Evolutionary conservation across 345 rosid genomes (phyloP).

Genomic region (Populus simonii): DNA sequence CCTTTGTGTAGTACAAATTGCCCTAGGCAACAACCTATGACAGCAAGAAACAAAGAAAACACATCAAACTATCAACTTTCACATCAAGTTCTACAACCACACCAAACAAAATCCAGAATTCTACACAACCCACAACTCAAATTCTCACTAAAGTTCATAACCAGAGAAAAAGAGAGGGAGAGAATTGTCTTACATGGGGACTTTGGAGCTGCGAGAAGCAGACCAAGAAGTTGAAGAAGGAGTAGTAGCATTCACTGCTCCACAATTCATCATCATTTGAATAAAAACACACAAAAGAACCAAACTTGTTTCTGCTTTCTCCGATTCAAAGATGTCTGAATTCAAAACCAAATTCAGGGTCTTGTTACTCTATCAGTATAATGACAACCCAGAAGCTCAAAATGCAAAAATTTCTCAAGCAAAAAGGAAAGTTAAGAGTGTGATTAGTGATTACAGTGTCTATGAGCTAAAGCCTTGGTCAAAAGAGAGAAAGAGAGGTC

Average conservation of each 20-base stretch:
- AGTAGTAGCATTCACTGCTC: conserved; percentile 24
- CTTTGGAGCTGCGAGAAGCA: conserved; percentile 18
- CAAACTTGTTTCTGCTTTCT: background rate
- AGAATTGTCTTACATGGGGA: background rate
- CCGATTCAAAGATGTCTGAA: too few species aligned
- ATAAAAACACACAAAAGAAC: background rate
- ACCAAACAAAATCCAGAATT: background rate
- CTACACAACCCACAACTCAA: background rate
- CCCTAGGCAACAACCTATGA: conserved; percentile 43
- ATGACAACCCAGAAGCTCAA: background rate
- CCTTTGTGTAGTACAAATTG: conserved; percentile 39
- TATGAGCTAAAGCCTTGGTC: background rate
- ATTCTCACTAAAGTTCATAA: background rate
- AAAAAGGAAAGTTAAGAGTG: background rate
- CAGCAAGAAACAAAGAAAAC: conserved; percentile 4
- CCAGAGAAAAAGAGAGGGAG: background rate
- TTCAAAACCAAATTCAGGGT: background rate
- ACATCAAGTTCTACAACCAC: background rate
- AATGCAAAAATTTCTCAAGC: background rate
- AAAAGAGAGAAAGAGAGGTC: too few species aligned
- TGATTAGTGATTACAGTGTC: background rate
- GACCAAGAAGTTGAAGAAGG: conserved; percentile 12
- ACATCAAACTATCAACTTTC: background rate
- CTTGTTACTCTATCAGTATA: background rate
- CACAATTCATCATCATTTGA: conserved; percentile 12